A percentile compares a stretch with the other conserved stretches of the same genome.
phyloP scores from a whole-genome alignment of 1,284 basidiomycete genomes.

The Ganoderma boninense region DNA sequence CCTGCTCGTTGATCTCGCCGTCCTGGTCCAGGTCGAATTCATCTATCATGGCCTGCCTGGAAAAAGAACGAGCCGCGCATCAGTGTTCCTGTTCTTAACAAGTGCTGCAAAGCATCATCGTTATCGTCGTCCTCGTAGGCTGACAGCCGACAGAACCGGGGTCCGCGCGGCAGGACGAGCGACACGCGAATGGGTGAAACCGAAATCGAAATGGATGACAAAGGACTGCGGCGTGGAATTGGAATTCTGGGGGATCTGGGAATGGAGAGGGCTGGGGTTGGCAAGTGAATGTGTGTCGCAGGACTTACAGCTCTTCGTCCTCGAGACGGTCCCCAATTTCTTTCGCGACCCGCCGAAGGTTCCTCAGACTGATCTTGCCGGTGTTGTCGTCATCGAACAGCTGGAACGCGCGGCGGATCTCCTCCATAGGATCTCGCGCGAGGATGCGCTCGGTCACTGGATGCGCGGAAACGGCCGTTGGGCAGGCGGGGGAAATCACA shows the following conservation, averaged over 20 bases:
- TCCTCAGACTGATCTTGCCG: slow-evolving; percentile 93
- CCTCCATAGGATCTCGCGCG: slow-evolving; percentile 94
- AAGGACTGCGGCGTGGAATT: background rate
- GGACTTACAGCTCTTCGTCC: slow-evolving; percentile 93
- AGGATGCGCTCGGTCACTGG: slow-evolving; percentile 95
- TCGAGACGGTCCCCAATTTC: slow-evolving; percentile 97
- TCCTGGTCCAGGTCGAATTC: slow-evolving; percentile 99
- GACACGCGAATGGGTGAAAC: background rate
- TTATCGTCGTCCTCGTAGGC: background rate
- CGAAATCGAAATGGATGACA: slow-evolving; percentile 1
- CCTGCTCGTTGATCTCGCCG: slow-evolving; percentile 95
- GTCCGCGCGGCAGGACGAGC: background rate
- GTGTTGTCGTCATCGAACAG: slow-evolving; percentile 97
- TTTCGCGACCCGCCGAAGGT: slow-evolving; percentile 93
- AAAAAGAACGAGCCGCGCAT: background rate
- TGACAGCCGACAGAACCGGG: slow-evolving; percentile 3
- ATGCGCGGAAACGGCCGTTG: slow-evolving; percentile 27
- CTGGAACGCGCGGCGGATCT: slow-evolving; percentile 94
- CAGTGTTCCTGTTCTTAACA: slow-evolving; percentile 3
- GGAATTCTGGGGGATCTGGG: background rate
- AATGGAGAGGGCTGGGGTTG: background rate
- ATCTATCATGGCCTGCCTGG: slow-evolving; percentile 99
- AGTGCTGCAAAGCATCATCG: background rate
- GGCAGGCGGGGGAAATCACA: background rate
- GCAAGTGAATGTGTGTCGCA: background rate